Conservation (phyloP, 371 early-diverging fungal genomes). For the Nosema muscidifuracis region DNA sequence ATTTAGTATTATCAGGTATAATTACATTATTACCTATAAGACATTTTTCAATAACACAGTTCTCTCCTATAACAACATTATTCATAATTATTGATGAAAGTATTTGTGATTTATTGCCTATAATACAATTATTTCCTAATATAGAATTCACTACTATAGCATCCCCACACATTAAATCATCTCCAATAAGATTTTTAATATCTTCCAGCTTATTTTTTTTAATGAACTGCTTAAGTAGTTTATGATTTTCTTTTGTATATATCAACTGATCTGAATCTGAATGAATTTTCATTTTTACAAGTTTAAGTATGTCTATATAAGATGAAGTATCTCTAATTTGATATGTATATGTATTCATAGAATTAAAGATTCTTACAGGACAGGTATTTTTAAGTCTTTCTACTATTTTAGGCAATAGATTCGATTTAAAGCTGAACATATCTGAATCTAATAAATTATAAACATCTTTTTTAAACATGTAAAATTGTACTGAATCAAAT, state of each 20-base stretch:
- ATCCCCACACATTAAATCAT: not conserved
- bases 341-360: constrained; percentile 3
- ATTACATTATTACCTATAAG: constrained; percentile 29
- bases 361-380: constrained; percentile 28
- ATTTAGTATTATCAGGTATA: constrained; percentile 15
- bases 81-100: constrained; percentile 34
- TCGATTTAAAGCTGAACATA: constrained; percentile 36
- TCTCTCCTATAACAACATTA: constrained; percentile 22
- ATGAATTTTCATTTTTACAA: constrained; percentile 3
- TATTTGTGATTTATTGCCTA: constrained; percentile 7
- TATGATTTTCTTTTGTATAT: constrained; percentile 5
- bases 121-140: constrained; percentile 26
- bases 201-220: constrained; percentile 33
- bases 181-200: constrained; percentile 23
- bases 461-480: constrained; percentile 23
- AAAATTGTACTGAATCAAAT: constrained; percentile 24
- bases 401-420: constrained; percentile 24
- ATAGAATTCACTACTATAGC: constrained; percentile 18
- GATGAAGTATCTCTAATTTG: constrained; percentile 23
- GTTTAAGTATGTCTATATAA: constrained; percentile 8
- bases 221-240: constrained; percentile 19
- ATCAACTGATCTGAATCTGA: not conserved
- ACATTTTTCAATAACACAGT: constrained; percentile 21
- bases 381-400: not conserved
- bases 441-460: constrained; percentile 8